These are phyloP conservation scores for Amniculicola lignicola DNA, from an alignment of 495 filamentous ascomycete species.

Conservation along the genomic window DNA sequence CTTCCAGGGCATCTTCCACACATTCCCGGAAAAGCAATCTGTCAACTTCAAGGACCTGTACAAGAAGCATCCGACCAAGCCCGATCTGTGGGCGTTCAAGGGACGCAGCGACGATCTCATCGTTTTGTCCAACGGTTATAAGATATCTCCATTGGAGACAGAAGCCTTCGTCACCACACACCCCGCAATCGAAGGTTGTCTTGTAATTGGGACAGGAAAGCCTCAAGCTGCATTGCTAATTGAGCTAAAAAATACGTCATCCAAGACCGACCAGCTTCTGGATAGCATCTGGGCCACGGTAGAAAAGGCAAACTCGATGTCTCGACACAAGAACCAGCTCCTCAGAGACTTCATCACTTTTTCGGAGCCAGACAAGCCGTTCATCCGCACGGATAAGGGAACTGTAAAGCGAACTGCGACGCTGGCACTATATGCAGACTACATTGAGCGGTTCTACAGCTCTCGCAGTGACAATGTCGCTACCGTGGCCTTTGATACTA, in stretches of 20 bases:
- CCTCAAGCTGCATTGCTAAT: constrained; percentile 35
- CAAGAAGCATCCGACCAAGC: constrained; percentile 26
- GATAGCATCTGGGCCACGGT: constrained; percentile 2
- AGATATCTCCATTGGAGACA: constrained; percentile 44
- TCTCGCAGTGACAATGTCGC: too few species aligned
- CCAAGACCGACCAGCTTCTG: background rate
- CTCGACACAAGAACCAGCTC: background rate
- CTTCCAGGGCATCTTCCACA: constrained; percentile 6
- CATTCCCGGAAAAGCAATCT: constrained; percentile 1
- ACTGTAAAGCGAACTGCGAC: background rate
- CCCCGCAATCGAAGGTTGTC: constrained; percentile 24
- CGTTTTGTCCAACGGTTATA: constrained; percentile 46
- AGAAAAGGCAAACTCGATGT: background rate
- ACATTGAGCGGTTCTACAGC: background rate
- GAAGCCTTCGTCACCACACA: constrained; percentile 35
- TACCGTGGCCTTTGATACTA: background rate
- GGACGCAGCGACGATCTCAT: constrained; percentile 43
- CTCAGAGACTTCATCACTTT: background rate
- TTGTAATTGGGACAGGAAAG: constrained; percentile 42
- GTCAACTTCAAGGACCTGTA: constrained; percentile 21
- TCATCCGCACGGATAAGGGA: background rate
- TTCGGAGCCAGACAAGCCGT: constrained; percentile 1
- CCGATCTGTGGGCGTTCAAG: constrained; percentile 18
- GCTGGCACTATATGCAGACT: background rate
- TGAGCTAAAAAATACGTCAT: background rate